A percentile compares a stretch with the other conserved stretches of the same genome.
These are phyloP conservation scores for Aspergillus hortae DNA, from an alignment of 2,329 filamentous ascomycete species.

Conservation along the genomic window DNA sequence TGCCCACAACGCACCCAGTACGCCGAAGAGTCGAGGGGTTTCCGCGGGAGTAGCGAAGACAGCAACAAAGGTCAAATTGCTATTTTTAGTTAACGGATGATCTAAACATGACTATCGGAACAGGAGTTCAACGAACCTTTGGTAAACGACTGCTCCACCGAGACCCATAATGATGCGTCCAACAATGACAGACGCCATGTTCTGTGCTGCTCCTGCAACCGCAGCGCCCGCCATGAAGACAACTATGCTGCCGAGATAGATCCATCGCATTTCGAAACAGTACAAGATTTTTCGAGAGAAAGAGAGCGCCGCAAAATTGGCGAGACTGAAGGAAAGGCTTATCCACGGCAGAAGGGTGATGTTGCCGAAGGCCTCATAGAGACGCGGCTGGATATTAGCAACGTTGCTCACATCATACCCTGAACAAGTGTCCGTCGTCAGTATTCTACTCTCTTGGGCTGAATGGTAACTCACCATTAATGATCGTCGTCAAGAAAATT, in stretches of 20 bases:
- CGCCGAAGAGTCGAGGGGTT: slow-evolving; percentile 1
- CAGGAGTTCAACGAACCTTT: background rate
- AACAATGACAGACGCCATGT: slow-evolving; percentile 1
- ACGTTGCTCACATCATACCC: slow-evolving; percentile 17
- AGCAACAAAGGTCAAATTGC: slow-evolving; percentile 1
- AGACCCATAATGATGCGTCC: slow-evolving; percentile 1
- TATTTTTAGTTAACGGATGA: background rate
- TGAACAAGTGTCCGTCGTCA: background rate
- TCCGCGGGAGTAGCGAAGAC: slow-evolving; percentile 1
- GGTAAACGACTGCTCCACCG: background rate
- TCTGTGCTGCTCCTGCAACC: slow-evolving; percentile 1
- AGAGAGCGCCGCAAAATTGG: slow-evolving; percentile 9
- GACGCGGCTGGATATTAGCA: slow-evolving; percentile 13
- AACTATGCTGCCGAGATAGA: background rate
- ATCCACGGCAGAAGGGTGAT: slow-evolving; percentile 15
- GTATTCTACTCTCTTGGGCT: background rate
- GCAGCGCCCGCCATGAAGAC: slow-evolving; percentile 4
- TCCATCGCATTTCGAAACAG: slow-evolving; percentile 3
- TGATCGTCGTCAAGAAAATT: slow-evolving; percentile 9
- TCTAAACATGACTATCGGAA: background rate
- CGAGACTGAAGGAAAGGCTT: slow-evolving; percentile 10
- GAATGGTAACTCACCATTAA: slow-evolving; percentile 7
- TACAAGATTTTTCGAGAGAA: slow-evolving; percentile 6
- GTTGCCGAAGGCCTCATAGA: slow-evolving; percentile 13
- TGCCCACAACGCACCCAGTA: slow-evolving; percentile 1